Evolutionary conservation across 2,329 filamentous ascomycete genomes (phyloP).

Genomic region (Fusarium newnesense): DNA sequence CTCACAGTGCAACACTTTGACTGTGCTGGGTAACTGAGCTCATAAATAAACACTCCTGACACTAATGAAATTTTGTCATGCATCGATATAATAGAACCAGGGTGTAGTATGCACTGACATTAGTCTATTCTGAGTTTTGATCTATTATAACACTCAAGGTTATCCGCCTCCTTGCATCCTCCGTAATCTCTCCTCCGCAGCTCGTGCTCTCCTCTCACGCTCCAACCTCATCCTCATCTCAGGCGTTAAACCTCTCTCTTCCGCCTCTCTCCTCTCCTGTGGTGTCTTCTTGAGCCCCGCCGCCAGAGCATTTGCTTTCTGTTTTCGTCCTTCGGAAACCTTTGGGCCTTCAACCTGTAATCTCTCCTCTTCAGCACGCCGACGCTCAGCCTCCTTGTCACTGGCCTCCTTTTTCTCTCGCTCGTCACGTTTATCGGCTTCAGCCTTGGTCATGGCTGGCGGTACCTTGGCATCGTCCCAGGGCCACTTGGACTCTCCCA

Average conservation of each 20-base stretch:
- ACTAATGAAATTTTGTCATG: background rate
- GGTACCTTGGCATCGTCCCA: constrained; percentile 85
- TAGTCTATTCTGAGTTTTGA: background rate
- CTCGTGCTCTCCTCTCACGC: constrained; percentile 87
- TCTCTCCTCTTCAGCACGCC: constrained; percentile 79
- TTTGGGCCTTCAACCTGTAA: constrained; percentile 74
- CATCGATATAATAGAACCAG: background rate
- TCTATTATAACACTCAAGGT: background rate
- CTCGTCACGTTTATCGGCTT: constrained; percentile 75
- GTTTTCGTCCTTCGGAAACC: constrained; percentile 60
- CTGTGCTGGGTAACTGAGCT: no score
- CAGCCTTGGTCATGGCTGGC: constrained; percentile 72
- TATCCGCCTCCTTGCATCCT: constrained; percentile 58
- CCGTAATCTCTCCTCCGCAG: constrained; percentile 87
- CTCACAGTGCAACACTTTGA: background rate
- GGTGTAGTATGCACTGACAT: background rate
- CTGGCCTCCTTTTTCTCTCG: constrained; percentile 76
- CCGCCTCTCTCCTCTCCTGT: constrained; percentile 84
- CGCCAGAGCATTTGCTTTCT: constrained; percentile 61
- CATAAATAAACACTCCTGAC: no score
- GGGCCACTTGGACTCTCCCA: constrained; percentile 80
- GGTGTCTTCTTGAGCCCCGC: constrained; percentile 75
- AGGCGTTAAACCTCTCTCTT: constrained; percentile 83
- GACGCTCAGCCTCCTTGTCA: constrained; percentile 74
- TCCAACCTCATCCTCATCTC: constrained; percentile 89